Conservation (phyloP, 345 rosid species). For the Acer campestre region DNA sequence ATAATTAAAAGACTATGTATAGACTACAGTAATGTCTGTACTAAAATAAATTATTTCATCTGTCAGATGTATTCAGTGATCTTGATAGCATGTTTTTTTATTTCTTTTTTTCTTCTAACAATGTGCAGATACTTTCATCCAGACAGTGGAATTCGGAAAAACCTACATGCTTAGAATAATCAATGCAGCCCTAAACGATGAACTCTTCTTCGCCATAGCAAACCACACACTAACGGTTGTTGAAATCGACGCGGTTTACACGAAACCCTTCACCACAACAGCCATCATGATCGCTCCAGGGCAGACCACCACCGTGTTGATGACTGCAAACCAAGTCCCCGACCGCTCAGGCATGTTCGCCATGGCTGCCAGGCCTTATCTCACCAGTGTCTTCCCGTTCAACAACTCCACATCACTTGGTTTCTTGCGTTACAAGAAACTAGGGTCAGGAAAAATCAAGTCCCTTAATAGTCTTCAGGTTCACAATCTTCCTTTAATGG, state of each 20-base stretch:
- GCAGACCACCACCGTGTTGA: conserved; percentile 65
- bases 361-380: conserved; percentile 59
- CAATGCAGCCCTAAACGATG: conserved; percentile 64
- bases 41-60: too few relatives aligned
- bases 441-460: conserved; percentile 11
- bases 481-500: conserved; percentile 42
- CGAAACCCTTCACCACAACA: conserved; percentile 52
- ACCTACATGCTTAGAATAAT: conserved; percentile 63
- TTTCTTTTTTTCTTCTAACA: background rate
- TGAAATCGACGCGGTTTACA: conserved; percentile 63
- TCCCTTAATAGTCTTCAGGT: conserved; percentile 6
- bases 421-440: conserved; percentile 42
- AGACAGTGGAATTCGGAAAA: conserved; percentile 50
- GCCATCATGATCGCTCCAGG: conserved; percentile 70
- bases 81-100: background rate
- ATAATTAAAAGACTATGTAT: background rate
- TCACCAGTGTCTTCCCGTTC: conserved; percentile 51
- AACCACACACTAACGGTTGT: conserved; percentile 57
- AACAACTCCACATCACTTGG: conserved; percentile 62
- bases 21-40: too few relatives aligned
- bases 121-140: conserved; percentile 50
- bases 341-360: conserved; percentile 41
- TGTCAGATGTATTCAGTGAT: too few relatives aligned
- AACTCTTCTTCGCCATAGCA: conserved; percentile 62
- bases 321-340: conserved; percentile 42